phyloP scores from a whole-genome alignment of 768 basidiomycete species.

The Leccinum ochraceum region DNA sequence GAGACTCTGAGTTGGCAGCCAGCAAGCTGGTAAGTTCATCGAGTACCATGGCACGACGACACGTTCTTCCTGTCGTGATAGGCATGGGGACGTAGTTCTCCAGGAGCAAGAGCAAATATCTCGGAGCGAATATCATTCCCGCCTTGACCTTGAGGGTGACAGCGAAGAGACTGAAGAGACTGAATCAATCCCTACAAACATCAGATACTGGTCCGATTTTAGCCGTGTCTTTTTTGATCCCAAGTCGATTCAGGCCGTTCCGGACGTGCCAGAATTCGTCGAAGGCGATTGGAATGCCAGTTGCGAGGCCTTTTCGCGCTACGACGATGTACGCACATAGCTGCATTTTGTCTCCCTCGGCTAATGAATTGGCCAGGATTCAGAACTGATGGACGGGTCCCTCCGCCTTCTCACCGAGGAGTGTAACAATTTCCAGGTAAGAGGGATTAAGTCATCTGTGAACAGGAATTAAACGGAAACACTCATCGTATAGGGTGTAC shows the following conservation, averaged over 20 bases:
- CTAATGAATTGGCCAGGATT: conserved; percentile 43
- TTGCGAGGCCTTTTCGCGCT: conserved; percentile 50
- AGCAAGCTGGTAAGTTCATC: conserved; percentile 21
- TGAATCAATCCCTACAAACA: conserved; percentile 20
- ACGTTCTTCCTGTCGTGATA: conserved; percentile 24
- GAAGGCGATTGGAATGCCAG: conserved; percentile 60
- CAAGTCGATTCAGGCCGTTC: conserved; percentile 62
- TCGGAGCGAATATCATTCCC: conserved; percentile 55
- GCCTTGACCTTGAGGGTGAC: conserved; percentile 33
- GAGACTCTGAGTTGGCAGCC: conserved; percentile 18
- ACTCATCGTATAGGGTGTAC: conserved; percentile 55
- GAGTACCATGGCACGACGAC: not conserved
- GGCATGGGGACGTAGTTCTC: conserved; percentile 51
- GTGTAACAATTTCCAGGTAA: conserved; percentile 72
- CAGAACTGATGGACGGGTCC: conserved; percentile 67
- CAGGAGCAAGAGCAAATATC: conserved; percentile 54
- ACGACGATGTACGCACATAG: conserved; percentile 50
- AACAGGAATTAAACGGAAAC: not conserved
- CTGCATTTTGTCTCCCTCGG: not conserved
- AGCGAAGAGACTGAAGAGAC: conserved; percentile 14
- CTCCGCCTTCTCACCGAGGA: conserved; percentile 72
- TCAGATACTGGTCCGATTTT: conserved; percentile 55
- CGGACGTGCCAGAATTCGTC: conserved; percentile 51
- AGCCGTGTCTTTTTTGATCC: conserved; percentile 60
- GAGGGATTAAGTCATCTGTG: not conserved